A percentile compares a stretch with the other conserved stretches of the same genome.
Conservation (phyloP, 2,329 filamentous ascomycete genomes). For the Fusarium sp. region DNA sequence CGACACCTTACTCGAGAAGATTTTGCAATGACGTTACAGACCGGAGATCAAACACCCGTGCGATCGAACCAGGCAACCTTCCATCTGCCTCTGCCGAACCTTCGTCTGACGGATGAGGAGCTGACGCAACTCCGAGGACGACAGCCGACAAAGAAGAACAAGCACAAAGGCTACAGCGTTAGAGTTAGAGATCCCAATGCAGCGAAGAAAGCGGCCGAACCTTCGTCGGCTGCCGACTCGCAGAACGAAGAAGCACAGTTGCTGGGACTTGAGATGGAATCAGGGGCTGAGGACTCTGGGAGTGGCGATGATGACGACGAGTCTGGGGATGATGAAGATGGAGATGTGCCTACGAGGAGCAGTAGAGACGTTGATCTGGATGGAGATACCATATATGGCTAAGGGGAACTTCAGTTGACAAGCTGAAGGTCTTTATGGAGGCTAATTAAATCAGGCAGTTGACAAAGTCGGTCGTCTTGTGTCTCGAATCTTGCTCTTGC, state of each 20-base stretch:
- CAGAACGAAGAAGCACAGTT: conserved; percentile 41
- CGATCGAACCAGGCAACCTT: conserved; percentile 47
- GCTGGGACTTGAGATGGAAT: conserved; percentile 40
- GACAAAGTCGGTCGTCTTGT: not conserved
- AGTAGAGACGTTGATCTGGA: conserved; percentile 15
- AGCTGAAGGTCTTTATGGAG: not conserved
- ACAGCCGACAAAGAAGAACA: conserved; percentile 51
- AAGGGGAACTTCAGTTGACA: not conserved
- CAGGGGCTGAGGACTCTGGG: conserved; percentile 43
- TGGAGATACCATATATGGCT: conserved; percentile 23
- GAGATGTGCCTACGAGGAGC: conserved; percentile 19
- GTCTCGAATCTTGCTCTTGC: not conserved
- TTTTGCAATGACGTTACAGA: conserved; percentile 50
- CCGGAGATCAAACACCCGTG: conserved; percentile 51
- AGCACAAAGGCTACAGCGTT: conserved; percentile 52
- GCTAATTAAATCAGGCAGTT: not conserved
- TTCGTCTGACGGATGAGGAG: conserved; percentile 52
- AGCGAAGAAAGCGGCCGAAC: conserved; percentile 29
- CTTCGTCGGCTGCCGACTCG: conserved; percentile 30
- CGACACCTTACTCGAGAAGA: conserved; percentile 59
- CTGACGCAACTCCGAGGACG: conserved; percentile 50
- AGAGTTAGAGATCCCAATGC: conserved; percentile 44
- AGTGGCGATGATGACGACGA: conserved; percentile 45
- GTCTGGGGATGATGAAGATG: conserved; percentile 42
- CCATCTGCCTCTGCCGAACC: conserved; percentile 50